Percentiles rank a stretch among this genome's conserved stretches.
These are phyloP conservation scores for Aspergillus indologenus DNA, from an alignment of 495 filamentous ascomycete species.

Conservation along the genomic window DNA sequence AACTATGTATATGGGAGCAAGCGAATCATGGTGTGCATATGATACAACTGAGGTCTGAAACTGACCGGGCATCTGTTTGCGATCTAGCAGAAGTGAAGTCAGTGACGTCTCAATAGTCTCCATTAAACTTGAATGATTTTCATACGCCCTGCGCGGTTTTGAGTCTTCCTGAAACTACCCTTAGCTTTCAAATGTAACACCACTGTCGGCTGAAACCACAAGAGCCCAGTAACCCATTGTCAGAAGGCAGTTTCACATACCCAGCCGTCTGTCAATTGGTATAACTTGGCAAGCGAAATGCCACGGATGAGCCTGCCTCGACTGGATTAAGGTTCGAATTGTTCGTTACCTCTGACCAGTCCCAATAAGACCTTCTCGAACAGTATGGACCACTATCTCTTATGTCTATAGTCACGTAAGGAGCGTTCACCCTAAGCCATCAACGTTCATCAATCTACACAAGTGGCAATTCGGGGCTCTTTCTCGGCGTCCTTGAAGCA, in stretches of 20 bases:
- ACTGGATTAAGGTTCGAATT: background rate
- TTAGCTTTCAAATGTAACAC: background rate
- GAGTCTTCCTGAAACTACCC: background rate
- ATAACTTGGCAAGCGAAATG: background rate
- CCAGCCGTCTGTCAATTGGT: background rate
- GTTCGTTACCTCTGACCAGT: too few species aligned
- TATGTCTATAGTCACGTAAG: too few species aligned
- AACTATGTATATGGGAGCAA: background rate
- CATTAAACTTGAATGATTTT: background rate
- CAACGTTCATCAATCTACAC: too few species aligned
- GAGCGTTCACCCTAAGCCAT: too few species aligned
- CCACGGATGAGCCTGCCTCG: background rate
- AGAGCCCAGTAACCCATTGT: background rate
- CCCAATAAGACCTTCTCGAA: too few species aligned
- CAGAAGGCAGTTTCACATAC: background rate
- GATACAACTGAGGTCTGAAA: background rate
- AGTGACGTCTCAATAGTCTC: background rate
- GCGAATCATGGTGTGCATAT: background rate
- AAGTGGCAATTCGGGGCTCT: too few species aligned
- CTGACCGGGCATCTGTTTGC: too few species aligned
- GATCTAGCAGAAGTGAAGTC: background rate
- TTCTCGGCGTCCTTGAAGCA: too few species aligned
- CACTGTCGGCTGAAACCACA: background rate
- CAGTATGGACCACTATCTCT: too few species aligned
- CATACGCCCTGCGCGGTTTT: background rate